Evolutionary conservation across 768 basidiomycete genomes (phyloP).

Genomic region (Cystofilobasidium macerans): DNA sequence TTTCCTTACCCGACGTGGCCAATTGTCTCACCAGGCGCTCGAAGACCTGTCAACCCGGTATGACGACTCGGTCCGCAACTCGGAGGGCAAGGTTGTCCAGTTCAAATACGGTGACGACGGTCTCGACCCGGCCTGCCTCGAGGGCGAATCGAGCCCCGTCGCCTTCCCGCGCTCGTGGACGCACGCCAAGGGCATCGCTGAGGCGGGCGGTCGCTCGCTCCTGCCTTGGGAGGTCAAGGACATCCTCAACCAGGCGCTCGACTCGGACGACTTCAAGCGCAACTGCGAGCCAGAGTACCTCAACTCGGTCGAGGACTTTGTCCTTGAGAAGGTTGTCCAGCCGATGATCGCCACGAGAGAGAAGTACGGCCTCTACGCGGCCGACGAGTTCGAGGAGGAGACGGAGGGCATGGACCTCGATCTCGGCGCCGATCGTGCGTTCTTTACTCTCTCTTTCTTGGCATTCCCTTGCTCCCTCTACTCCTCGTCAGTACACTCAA

Average conservation of each 20-base stretch:
- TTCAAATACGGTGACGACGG: slow-evolving; percentile 96
- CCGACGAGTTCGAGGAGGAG: slow-evolving; percentile 58
- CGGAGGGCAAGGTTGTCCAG: slow-evolving; percentile 87
- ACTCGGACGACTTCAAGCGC: slow-evolving; percentile 29
- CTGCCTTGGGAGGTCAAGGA: slow-evolving; percentile 78
- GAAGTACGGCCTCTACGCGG: slow-evolving; percentile 71
- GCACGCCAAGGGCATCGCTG: slow-evolving; percentile 65
- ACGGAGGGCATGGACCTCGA: slow-evolving; percentile 65
- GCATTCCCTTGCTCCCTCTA: background rate
- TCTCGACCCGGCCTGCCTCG: slow-evolving; percentile 88
- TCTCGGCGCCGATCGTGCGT: slow-evolving; percentile 60
- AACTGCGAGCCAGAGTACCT: slow-evolving; percentile 36
- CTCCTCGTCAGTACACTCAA: background rate
- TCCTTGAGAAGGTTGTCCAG: slow-evolving; percentile 54
- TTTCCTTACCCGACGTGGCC: background rate
- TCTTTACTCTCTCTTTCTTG: background rate
- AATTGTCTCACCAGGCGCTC: slow-evolving; percentile 47
- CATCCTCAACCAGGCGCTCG: slow-evolving; percentile 55
- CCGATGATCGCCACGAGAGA: slow-evolving; percentile 57
- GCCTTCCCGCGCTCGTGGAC: slow-evolving; percentile 78
- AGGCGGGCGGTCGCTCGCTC: slow-evolving; percentile 48
- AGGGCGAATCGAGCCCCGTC: slow-evolving; percentile 88
- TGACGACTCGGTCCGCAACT: slow-evolving; percentile 89
- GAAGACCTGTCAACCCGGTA: slow-evolving; percentile 96
- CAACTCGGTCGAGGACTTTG: slow-evolving; percentile 48